Percentiles rank a stretch among this genome's conserved stretches.
Conservation (phyloP, 1,139 yeast genomes). For the Wickerhamomyces sp. region DNA sequence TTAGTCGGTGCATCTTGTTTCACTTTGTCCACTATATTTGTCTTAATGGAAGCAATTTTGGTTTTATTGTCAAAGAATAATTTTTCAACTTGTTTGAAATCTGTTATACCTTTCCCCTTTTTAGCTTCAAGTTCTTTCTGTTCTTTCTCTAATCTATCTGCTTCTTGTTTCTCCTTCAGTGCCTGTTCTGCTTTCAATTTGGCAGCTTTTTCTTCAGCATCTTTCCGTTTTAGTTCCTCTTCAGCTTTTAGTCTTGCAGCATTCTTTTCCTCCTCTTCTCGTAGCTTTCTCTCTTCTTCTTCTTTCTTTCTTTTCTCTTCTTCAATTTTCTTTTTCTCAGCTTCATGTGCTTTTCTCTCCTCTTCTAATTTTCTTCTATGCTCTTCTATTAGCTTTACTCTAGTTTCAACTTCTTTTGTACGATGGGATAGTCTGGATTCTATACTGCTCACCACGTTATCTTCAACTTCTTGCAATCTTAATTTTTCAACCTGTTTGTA, state of each 20-base stretch:
- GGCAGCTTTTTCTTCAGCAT: slow-evolving; percentile 13
- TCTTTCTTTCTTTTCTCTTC: slow-evolving; percentile 19
- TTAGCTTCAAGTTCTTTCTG: slow-evolving; percentile 14
- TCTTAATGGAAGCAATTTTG: slow-evolving; percentile 57
- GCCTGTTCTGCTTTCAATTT: slow-evolving; percentile 11
- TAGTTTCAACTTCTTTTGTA: slow-evolving; percentile 19
- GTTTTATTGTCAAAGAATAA: slow-evolving; percentile 49
- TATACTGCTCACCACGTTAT: slow-evolving; percentile 7
- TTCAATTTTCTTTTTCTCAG: slow-evolving; percentile 18
- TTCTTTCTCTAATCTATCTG: slow-evolving; percentile 5
- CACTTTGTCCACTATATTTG: slow-evolving; percentile 48
- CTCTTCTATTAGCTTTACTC: slow-evolving; percentile 19
- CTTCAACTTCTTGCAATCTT: slow-evolving; percentile 3
- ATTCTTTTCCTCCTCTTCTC: slow-evolving; percentile 19
- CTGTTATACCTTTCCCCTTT: slow-evolving; percentile 29
- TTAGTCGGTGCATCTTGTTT: slow-evolving; percentile 41
- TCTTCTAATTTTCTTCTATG: slow-evolving; percentile 18
- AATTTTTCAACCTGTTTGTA: background rate
- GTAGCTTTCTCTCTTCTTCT: slow-evolving; percentile 18
- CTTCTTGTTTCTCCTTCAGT: slow-evolving; percentile 10
- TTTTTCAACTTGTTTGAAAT: slow-evolving; percentile 37
- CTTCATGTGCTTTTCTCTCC: slow-evolving; percentile 22
- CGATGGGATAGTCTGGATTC: slow-evolving; percentile 17
- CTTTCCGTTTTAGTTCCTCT: slow-evolving; percentile 15
- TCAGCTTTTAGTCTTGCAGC: slow-evolving; percentile 19